Base-by-base conservation (phyloP, 768 basidiomycete species). In the Scleroderma bovista region DNA sequence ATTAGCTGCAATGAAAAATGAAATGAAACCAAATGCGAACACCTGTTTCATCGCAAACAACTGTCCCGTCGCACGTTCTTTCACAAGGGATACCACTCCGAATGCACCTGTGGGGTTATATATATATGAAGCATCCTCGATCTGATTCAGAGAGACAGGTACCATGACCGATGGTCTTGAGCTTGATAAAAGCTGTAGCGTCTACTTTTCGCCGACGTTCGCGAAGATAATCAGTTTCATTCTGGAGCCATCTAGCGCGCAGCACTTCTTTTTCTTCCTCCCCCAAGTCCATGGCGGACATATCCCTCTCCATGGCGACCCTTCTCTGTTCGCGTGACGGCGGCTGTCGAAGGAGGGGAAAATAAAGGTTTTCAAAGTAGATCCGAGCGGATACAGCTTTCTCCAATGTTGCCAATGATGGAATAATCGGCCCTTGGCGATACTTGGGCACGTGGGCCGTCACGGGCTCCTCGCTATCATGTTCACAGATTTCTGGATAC, bases 41-140 rank as follows among this genome's bases (percentile, higher is more conserved):
- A 90, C 88, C 85, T 97, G 89, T 68, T 97, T 99, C 91, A 99
- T 97, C 47, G 93, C 93, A 62, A 84, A 97, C 41, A 97, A 73
- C 53, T 82, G 79, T 16, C 90, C 88, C 4, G 83, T 80, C 22
- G 79, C 75, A 59, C 79, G 80, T 69, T 97, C 93, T 67, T 76
- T 82, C 34, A 96, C 95, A 44, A 99, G 80, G 10, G 86, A 88
- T 16, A 99, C 95, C 40, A 97, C 94, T 1, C 94, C 95, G 69
- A 99, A 97, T 10, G 94, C 94, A 58, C 92, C 92, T 86, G 67
- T 52, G 55, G 59, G 56, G 56, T 61, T 63, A 63, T 16, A 51
- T 53, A 60, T 66, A 61, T n/a, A n/a, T 42, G 47, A 36, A 54
- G 51, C 54, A 55, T 50, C 11, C n/a, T 51, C 53, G 41, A 60